A percentile compares a stretch with the other conserved stretches of the same genome.
phyloP scores from a whole-genome alignment of 1,284 basidiomycete species.

The Malassezia globosa region DNA sequence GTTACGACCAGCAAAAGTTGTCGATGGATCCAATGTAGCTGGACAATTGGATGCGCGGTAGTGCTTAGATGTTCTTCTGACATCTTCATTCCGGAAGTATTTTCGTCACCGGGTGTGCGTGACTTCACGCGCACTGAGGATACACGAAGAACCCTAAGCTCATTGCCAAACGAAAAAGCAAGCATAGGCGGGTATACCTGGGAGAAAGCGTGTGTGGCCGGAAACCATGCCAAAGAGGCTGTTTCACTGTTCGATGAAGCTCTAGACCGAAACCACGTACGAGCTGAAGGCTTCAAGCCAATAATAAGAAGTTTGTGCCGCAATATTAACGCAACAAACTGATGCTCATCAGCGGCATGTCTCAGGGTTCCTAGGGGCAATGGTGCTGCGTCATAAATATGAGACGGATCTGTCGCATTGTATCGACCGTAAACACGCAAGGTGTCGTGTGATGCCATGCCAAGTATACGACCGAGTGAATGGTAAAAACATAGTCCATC shows the following conservation, averaged over 20 bases:
- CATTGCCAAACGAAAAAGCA: constrained; percentile 31
- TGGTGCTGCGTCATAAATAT: constrained; percentile 63
- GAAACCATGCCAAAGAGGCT: constrained; percentile 36
- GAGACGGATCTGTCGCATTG: constrained; percentile 26
- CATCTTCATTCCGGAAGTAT: constrained; percentile 13
- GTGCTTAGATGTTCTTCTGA: constrained; percentile 33
- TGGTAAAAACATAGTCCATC: constrained; percentile 89
- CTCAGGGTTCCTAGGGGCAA: constrained; percentile 67
- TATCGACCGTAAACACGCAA: constrained; percentile 87
- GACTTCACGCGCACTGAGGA: constrained; percentile 10
- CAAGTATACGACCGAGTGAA: constrained; percentile 82
- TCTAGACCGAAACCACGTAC: constrained; percentile 63
- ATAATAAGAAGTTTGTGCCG: constrained; percentile 82
- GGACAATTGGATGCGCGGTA: constrained; percentile 45
- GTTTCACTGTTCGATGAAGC: background rate
- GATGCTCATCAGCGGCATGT: constrained; percentile 71
- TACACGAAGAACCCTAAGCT: constrained; percentile 27
- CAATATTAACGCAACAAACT: constrained; percentile 75
- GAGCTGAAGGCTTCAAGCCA: constrained; percentile 76
- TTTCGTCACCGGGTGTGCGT: background rate
- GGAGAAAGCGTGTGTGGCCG: constrained; percentile 24
- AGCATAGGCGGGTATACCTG: constrained; percentile 22
- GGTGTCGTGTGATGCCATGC: constrained; percentile 87
- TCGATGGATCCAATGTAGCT: constrained; percentile 50
- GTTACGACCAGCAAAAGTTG: constrained; percentile 20